Percentiles rank a stretch among this genome's conserved stretches.
phyloP scores from a whole-genome alignment of 1,284 basidiomycete species.

The Leccinum griseonigrum region DNA sequence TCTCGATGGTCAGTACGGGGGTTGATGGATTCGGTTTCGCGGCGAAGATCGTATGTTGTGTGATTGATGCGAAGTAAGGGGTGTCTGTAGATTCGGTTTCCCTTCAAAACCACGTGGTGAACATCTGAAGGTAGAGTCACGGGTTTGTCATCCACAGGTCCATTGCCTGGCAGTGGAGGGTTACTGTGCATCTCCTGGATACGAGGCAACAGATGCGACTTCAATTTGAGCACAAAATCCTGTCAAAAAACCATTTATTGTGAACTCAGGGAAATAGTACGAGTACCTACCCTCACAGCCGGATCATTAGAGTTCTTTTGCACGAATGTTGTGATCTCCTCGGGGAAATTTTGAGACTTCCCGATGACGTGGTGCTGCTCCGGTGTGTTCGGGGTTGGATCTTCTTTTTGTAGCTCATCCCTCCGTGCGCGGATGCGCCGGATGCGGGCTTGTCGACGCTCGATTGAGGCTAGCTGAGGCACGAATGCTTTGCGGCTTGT shows the following conservation, averaged over 20 bases:
- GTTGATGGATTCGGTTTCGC: neutral
- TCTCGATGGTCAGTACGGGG: neutral
- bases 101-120: neutral
- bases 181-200: neutral
- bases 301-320: neutral
- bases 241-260: neutral
- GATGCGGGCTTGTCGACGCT: slow-evolving; percentile 6
- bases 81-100: neutral
- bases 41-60: neutral
- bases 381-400: neutral
- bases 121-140: neutral
- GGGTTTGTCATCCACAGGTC: neutral
- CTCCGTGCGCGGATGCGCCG: neutral
- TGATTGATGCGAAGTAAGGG: neutral
- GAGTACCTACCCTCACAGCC: neutral
- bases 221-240: neutral
- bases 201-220: neutral
- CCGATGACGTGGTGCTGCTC: slow-evolving; percentile 18
- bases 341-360: slow-evolving; percentile 9
- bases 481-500: slow-evolving; percentile 8
- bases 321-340: slow-evolving; percentile 17
- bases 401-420: neutral
- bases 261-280: neutral
- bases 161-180: neutral
- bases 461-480: slow-evolving; percentile 6